Base-by-base conservation (phyloP, 352 stramenopile genomes). In the Phytophthora nicotianae region DNA sequence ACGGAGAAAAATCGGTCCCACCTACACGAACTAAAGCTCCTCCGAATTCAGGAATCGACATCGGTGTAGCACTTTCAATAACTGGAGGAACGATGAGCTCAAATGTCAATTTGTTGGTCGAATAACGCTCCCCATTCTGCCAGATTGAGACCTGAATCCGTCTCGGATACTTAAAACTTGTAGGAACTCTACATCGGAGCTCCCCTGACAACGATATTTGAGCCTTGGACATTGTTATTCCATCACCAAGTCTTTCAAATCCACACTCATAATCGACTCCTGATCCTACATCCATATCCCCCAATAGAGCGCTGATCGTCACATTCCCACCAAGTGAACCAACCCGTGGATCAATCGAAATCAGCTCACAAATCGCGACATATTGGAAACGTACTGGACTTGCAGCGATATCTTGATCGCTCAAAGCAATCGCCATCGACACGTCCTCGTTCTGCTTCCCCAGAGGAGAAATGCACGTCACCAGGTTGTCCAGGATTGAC, bases 111-210 rank as follows among this genome's bases (percentile, higher is more conserved):
- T 50, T 57, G 29, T 85, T 81, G 10, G 46, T 40, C 6, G 75
- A 76, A 17, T 64, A 68, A 2, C 53, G 53, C 40, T 77, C 66
- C 8, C 70, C 66, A 20, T 77, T 74, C 27, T 70, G 48, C 65
- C 63, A 84, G 14, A 81, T 42, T 1, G 69, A 74, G 9, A 84
- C 41, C 7, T 55, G 14, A 6, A 74, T 21, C n/a, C 53, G 58
- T 0, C 24, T 29, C 0, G 60, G 53, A 19, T n/a, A 3, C 13
- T 53, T 16, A 14, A 70, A 42, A 0, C 37, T 5, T 17, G 51
- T 37, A 35, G 48, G 38, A 16, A 52, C 54, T 19, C 14, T 13
- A n/a, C 63, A 76, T 16, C 49, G 21, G 0, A 76, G 19, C 10
- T 61, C 56, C 26, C 52, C 63, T 0, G 26, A 43, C 7, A 51